Evolutionary conservation across 345 rosid species (phyloP).

Genomic region (Conringia planisiliqua): DNA sequence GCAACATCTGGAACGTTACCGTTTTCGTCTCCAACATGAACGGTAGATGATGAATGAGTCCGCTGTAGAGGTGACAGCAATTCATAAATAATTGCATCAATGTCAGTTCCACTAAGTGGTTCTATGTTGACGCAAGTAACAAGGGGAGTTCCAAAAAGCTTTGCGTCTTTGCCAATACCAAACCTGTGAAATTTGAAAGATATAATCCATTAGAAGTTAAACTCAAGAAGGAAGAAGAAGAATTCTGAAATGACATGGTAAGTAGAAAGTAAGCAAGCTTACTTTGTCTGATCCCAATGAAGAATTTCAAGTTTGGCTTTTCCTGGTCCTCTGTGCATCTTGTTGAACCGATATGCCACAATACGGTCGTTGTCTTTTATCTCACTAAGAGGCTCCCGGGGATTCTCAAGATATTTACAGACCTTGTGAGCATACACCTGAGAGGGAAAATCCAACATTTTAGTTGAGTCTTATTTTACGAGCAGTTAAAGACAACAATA

Average conservation of each 20-base stretch:
- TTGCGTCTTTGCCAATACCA: slow-evolving; percentile 36
- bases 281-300: slow-evolving; percentile 60
- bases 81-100: slow-evolving; percentile 45
- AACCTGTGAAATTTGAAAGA: slow-evolving; percentile 38
- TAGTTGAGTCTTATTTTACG: background rate
- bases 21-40: slow-evolving; percentile 44
- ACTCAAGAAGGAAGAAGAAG: background rate
- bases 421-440: slow-evolving; percentile 68
- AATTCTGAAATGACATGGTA: background rate
- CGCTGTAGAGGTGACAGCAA: slow-evolving; percentile 66
- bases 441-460: background rate
- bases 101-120: slow-evolving; percentile 56
- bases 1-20: slow-evolving; percentile 41
- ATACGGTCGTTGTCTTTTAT: slow-evolving; percentile 77
- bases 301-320: slow-evolving; percentile 63
- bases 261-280: slow-evolving; percentile 16
- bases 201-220: background rate
- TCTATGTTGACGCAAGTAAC: slow-evolving; percentile 56
- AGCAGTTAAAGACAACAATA: slow-evolving; percentile 23
- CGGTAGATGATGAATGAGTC: slow-evolving; percentile 40
- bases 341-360: slow-evolving; percentile 71
- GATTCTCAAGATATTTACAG: slow-evolving; percentile 53
- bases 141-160: slow-evolving; percentile 71
- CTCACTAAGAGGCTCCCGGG: slow-evolving; percentile 43
- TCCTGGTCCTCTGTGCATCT: slow-evolving; percentile 47